Percentiles rank a stretch among this genome's conserved stretches.
phyloP scores from a whole-genome alignment of 352 stramenopile species.

The Chrysophaeum taylorii region DNA sequence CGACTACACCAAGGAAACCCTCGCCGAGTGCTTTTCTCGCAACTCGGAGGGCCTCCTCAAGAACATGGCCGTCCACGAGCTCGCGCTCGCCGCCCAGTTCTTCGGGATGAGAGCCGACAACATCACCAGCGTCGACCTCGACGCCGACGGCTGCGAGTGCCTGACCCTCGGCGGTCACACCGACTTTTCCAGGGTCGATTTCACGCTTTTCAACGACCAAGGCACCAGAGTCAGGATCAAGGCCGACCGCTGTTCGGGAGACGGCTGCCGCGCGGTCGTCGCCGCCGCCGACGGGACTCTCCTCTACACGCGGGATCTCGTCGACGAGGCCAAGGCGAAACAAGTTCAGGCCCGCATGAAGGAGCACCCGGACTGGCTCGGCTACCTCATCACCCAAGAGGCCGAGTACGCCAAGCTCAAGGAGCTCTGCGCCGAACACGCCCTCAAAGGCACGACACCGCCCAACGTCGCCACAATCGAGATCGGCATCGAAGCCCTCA shows the following conservation, averaged over 20 bases:
- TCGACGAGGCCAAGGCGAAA: conserved; percentile 33
- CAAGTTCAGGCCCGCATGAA: conserved; percentile 30
- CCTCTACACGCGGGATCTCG: conserved; percentile 37
- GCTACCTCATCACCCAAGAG: conserved; percentile 52
- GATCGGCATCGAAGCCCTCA: conserved; percentile 45
- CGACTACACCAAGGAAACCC: conserved; percentile 20
- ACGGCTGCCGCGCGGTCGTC: conserved; percentile 10
- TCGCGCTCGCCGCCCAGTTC: conserved; percentile 22
- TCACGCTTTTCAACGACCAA: conserved; percentile 8
- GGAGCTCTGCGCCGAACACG: conserved; percentile 32
- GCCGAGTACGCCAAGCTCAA: conserved; percentile 51
- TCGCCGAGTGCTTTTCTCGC: conserved; percentile 27
- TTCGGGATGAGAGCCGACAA: conserved; percentile 44
- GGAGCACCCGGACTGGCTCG: conserved; percentile 41
- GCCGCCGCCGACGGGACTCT: conserved; percentile 28
- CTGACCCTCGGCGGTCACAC: background rate
- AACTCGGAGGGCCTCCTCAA: conserved; percentile 29
- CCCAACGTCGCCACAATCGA: conserved; percentile 44
- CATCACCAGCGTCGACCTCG: conserved; percentile 31
- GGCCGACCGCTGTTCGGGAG: conserved; percentile 8
- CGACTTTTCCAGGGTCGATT: conserved; percentile 9
- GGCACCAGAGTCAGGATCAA: conserved; percentile 2
- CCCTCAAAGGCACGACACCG: conserved; percentile 21
- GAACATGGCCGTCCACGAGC: conserved; percentile 33
- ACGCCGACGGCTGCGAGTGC: background rate